phyloP scores from a whole-genome alignment of 257 asterid genomes.

The Solanum verrucosum region DNA sequence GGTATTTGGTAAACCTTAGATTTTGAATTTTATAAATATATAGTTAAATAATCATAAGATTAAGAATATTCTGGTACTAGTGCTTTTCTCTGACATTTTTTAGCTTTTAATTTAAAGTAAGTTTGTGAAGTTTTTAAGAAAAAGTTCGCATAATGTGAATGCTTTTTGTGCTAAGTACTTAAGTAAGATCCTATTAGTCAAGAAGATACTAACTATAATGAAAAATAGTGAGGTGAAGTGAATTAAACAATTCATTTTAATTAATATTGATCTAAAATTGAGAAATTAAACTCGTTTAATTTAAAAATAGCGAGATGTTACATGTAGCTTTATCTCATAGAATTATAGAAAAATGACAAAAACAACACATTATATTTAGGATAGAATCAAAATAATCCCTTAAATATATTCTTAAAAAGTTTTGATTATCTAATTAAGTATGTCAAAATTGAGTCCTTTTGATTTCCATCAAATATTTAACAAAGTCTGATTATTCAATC shows the following conservation, averaged over 20 bases:
- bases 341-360: neutral
- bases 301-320: neutral
- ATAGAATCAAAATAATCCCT: neutral
- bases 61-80: neutral
- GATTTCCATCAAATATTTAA: neutral
- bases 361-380: neutral
- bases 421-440: neutral
- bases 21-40: neutral
- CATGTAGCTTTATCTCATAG: neutral
- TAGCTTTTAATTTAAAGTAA: neutral
- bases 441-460: neutral
- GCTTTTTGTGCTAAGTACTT: neutral
- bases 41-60: neutral
- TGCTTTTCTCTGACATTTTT: neutral
- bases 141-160: neutral
- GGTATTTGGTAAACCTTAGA: neutral
- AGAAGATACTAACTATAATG: neutral
- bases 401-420: neutral
- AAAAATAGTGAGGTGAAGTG: neutral
- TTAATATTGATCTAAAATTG: neutral
- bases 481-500: neutral
- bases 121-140: neutral
- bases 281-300: no score
- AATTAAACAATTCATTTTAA: no score
- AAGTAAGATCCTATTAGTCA: neutral